Evolutionary conservation across 2,329 filamentous ascomycete species (phyloP), one percentile per base, ranked within the genome.

Genomic region (Teratosphaeria zuluensis): DNA sequence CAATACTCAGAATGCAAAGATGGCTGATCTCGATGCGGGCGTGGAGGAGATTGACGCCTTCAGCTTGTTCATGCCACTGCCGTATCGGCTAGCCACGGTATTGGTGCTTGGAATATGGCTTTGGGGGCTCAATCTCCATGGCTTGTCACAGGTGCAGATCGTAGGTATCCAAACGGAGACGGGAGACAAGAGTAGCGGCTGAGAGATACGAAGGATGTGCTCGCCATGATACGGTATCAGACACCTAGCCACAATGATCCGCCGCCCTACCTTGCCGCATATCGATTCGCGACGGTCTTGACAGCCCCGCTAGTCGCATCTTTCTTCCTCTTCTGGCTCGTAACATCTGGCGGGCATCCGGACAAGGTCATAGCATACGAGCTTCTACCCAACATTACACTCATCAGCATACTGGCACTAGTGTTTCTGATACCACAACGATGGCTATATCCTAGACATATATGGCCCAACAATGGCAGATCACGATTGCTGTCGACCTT

Each of bases 51-150:
- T 95, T 74, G 92, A 96, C 81, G 82, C 84, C 74, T 94, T 96
- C 80, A 92, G 89, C 81, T 80, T 89, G 71, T 81, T 88, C 63
- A 86, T 97, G 65, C 94, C 92, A 56, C 80, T 97, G 61, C 92
- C 94, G 51, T 96, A 92, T 74, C 87, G 92, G 65, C 85, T 96
- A 60, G 90, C 90, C 61, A 83, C 95, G 66, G 87, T 96, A 67
- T 78, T 94, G 63, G 87, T 95, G 56, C 78, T 95, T 63, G 92
- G 90, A 66, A 86, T 95, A 69, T 97, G 92, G 92, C 91, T 90
- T 72, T 99, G 92, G 91, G 91, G 87, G 64, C 75, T 88, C 66
- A 97, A 96, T 77, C 84, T 97, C 48, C 91, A 96, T 72, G 92
- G 90, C 76, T 85, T 97, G 61, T 81, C 87, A 68, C 76, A 84